Percentiles rank a stretch among this genome's conserved stretches.
These are phyloP conservation scores for Pleurotus cornucopiae DNA, from an alignment of 768 basidiomycete genomes.

Conservation along the genomic window DNA sequence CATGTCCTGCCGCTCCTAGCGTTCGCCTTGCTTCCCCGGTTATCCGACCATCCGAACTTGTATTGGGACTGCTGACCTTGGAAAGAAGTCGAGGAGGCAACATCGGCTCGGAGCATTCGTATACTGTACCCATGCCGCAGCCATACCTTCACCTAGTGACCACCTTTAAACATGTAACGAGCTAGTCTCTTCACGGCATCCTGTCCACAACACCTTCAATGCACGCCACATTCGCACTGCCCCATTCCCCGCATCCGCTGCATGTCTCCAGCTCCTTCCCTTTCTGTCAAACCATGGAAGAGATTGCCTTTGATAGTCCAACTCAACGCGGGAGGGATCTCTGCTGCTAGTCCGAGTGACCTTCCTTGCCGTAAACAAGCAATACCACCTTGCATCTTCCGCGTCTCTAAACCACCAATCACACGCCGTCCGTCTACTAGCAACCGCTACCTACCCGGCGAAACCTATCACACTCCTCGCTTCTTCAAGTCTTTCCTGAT, in stretches of 20 bases:
- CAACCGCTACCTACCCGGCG: too few relatives aligned
- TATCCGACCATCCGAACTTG: not conserved
- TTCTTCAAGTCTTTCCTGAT: too few relatives aligned
- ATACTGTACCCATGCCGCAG: not conserved
- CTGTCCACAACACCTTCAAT: not conserved
- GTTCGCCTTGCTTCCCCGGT: not conserved
- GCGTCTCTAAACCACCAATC: not conserved
- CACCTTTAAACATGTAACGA: not conserved
- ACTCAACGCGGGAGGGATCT: not conserved
- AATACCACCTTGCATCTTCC: not conserved
- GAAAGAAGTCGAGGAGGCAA: not conserved
- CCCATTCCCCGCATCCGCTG: not conserved
- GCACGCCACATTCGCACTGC: not conserved
- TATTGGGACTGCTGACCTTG: not conserved
- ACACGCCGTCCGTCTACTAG: not conserved
- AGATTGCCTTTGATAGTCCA: not conserved
- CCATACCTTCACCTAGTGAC: not conserved
- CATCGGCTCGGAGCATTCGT: not conserved
- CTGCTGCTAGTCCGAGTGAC: not conserved
- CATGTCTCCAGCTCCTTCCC: not conserved
- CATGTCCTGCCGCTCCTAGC: not conserved
- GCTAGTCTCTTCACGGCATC: constrained; percentile 1
- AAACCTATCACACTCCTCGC: too few relatives aligned
- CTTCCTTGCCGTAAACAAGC: not conserved
- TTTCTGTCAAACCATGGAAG: not conserved